Evolutionary conservation across 2,329 filamentous ascomycete species (phyloP).

Genomic region (Ascochyta lentis): DNA sequence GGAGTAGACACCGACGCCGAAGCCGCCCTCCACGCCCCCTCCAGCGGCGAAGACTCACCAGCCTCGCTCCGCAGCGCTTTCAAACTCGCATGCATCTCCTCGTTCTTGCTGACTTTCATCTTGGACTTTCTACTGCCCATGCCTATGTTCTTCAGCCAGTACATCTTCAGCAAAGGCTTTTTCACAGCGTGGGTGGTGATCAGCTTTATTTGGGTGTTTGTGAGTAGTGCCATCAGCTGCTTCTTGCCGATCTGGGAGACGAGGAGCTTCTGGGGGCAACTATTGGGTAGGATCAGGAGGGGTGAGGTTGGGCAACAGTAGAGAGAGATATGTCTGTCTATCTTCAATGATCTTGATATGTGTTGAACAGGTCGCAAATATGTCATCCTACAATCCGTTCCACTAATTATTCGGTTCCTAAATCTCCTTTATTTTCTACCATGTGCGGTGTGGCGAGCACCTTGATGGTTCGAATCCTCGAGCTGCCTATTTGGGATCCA

Average conservation of each 20-base stretch:
- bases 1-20: neutral
- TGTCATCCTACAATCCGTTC: too few species aligned
- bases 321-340: neutral
- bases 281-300: neutral
- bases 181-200: conserved; percentile 53
- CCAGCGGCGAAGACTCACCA: conserved; percentile 40
- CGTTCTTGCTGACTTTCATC: conserved; percentile 49
- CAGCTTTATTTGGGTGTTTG: conserved; percentile 54
- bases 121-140: conserved; percentile 52
- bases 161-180: conserved; percentile 51
- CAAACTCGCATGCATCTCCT: conserved; percentile 47
- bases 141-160: conserved; percentile 52
- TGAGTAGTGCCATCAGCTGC: conserved; percentile 48
- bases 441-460: neutral
- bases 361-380: too few species aligned
- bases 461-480: conserved; percentile 6
- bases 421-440: too few species aligned
- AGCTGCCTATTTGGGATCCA: conserved; percentile 5
- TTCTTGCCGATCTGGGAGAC: conserved; percentile 54
- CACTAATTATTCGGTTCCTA: too few species aligned
- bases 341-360: too few species aligned
- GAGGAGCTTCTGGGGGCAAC: conserved; percentile 19
- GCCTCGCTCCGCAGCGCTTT: conserved; percentile 43
- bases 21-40: neutral
- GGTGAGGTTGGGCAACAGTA: neutral